These are phyloP conservation scores for Leccinum subgranulosum DNA, from an alignment of 768 basidiomycete species.

Conservation along the genomic window DNA sequence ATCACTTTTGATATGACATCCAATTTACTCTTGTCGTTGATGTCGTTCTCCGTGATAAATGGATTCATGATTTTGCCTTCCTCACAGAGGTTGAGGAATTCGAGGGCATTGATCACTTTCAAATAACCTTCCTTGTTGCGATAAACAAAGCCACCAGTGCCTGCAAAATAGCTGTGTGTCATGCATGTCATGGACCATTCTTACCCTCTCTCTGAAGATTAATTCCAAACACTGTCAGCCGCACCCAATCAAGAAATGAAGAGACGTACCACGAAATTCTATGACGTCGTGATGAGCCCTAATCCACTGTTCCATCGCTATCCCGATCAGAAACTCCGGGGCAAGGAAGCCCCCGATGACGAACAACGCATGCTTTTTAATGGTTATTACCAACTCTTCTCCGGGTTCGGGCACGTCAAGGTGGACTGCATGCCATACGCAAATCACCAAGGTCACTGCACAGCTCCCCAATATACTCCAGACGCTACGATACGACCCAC, in stretches of 20 bases:
- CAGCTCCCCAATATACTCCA: background rate
- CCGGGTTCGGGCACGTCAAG: background rate
- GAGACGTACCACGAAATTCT: background rate
- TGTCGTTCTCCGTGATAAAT: background rate
- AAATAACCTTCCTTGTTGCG: background rate
- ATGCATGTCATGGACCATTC: background rate
- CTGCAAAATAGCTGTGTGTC: background rate
- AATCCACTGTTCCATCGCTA: background rate
- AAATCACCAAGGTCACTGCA: background rate
- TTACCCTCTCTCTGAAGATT: background rate
- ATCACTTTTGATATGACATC: background rate
- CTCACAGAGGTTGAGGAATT: background rate
- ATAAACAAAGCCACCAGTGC: background rate
- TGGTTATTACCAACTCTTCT: background rate
- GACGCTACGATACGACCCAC: background rate
- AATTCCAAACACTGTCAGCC: background rate
- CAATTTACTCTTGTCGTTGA: conserved; percentile 1
- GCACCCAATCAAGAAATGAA: background rate
- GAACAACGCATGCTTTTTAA: no score
- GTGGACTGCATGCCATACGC: background rate
- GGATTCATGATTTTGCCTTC: background rate
- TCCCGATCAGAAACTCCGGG: background rate
- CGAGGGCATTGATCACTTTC: background rate
- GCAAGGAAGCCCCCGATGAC: background rate
- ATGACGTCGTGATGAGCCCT: background rate